Percentiles rank a stretch among this genome's conserved stretches.
Conservation (phyloP, 2,329 filamentous ascomycete species). For the Fusarium coicis region DNA sequence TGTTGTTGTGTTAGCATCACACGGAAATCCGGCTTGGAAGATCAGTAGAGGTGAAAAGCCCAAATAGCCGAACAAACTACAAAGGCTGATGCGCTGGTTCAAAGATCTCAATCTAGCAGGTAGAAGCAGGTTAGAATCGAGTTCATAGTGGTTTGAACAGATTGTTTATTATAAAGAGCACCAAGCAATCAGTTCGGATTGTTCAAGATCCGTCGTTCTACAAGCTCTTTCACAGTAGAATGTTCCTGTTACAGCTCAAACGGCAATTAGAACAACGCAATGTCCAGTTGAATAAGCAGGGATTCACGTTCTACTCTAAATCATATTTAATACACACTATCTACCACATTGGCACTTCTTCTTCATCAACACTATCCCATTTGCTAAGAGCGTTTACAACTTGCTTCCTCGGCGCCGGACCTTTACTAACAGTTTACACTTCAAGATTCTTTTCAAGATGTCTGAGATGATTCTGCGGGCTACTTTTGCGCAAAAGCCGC, state of each 20-base stretch:
- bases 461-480: background rate
- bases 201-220: background rate
- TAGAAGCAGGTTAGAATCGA: too few species aligned
- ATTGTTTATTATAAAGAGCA: fast-evolving
- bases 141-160: fast-evolving
- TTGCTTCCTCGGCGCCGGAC: background rate
- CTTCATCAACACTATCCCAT: fast-evolving
- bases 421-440: background rate
- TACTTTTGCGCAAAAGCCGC: background rate
- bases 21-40: fast-evolving
- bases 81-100: fast-evolving
- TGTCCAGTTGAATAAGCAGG: fast-evolving
- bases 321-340: background rate
- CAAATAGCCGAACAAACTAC: too few species aligned
- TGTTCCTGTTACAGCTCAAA: background rate
- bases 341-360: fast-evolving
- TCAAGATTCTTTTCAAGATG: fast-evolving
- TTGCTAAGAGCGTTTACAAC: background rate
- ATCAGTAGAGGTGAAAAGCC: fast-evolving
- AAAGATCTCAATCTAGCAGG: too few species aligned
- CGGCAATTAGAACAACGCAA: background rate
- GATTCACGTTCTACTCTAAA: fast-evolving
- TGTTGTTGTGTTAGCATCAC: fast-evolving
- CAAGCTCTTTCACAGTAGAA: fast-evolving
- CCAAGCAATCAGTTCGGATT: fast-evolving